Evolutionary conservation across 2,329 filamentous ascomycete species (phyloP).

Genomic region (Epichloe glyceriae): DNA sequence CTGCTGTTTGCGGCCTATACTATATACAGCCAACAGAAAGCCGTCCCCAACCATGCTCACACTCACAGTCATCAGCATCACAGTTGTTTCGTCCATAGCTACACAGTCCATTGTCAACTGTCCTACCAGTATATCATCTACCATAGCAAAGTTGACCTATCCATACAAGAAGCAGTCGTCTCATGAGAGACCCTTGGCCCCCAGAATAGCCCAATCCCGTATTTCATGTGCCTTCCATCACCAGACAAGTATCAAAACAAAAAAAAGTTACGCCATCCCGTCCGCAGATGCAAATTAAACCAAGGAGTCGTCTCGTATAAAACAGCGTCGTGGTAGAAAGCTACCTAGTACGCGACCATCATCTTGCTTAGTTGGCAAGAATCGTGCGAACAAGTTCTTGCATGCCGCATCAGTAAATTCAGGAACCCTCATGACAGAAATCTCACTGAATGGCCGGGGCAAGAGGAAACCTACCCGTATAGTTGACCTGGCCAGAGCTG

Average conservation of each 20-base stretch:
- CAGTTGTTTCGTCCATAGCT: background rate
- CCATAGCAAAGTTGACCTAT: slow-evolving; percentile 1
- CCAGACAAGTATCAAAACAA: slow-evolving; percentile 10
- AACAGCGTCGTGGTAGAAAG: background rate
- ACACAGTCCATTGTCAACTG: background rate
- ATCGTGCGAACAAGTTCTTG: slow-evolving; percentile 78
- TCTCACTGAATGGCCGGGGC: background rate
- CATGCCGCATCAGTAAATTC: slow-evolving; percentile 3
- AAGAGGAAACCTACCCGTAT: slow-evolving; percentile 52
- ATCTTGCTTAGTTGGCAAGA: slow-evolving; percentile 55
- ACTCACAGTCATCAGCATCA: too few relatives aligned
- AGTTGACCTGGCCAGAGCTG: slow-evolving; percentile 93
- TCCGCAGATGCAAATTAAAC: slow-evolving; percentile 2
- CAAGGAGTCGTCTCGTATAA: slow-evolving; percentile 8
- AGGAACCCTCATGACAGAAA: background rate
- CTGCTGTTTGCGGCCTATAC: too few relatives aligned
- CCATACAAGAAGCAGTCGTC: slow-evolving; percentile 2
- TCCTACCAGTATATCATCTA: background rate
- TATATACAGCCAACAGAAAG: too few relatives aligned
- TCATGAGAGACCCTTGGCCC: background rate
- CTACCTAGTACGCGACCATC: background rate
- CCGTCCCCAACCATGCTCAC: too few relatives aligned
- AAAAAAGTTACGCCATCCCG: slow-evolving; percentile 5
- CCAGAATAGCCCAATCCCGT: background rate
- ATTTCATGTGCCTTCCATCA: background rate